Base-by-base conservation (phyloP, 2,329 filamentous ascomycete genomes). In the Ophiostoma piceae region DNA sequence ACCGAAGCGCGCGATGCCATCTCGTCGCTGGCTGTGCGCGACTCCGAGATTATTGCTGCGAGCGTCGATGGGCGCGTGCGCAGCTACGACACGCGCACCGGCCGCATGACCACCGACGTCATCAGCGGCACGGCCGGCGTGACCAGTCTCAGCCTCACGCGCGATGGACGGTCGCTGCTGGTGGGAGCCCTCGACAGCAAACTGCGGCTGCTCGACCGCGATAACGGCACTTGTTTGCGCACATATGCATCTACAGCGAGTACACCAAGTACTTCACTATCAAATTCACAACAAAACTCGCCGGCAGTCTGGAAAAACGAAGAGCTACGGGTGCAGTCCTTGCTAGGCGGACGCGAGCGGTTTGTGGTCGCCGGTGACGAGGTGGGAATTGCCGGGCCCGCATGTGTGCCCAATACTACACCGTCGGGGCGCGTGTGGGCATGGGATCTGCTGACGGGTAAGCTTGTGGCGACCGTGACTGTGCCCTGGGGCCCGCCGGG, bases 51-150 rank as follows among this genome's bases (percentile, higher is more conserved):
- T 67, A 79, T 92, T 1, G 85, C 86, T 1, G 92, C 90, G 0
- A 94, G 92, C 77, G 92, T 97, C 70, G 94, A 98, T 79, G 94
- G 94, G 2, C 84, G 90, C 71, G 87, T 96, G 0, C 83, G 94
- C 69, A 84, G 84, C 71, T 97, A 98, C 80, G 94, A 98, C 80
- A 80, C 96, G 57, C 84, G 92, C 69, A 90, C 87, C 83, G 94
- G 94, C 0, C 83, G 82, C 68, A 84, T 88, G 67, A 86, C 87
- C 4, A 87, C 86, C 1, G 92, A 96, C 79, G 87, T 92, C 1
- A 80, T 95, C 68, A 86, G 87, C 68, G 73, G 70, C 69, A 39
- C 43, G 3, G 84, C 82, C 1, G 83, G 83, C 71, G 90, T 97
- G n/a, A 96, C 92, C 8, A 93, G 89, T 78, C 77, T 97, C 70